Base-by-base conservation (phyloP, 2,329 filamentous ascomycete genomes). In the Epichloe aotearoae region DNA sequence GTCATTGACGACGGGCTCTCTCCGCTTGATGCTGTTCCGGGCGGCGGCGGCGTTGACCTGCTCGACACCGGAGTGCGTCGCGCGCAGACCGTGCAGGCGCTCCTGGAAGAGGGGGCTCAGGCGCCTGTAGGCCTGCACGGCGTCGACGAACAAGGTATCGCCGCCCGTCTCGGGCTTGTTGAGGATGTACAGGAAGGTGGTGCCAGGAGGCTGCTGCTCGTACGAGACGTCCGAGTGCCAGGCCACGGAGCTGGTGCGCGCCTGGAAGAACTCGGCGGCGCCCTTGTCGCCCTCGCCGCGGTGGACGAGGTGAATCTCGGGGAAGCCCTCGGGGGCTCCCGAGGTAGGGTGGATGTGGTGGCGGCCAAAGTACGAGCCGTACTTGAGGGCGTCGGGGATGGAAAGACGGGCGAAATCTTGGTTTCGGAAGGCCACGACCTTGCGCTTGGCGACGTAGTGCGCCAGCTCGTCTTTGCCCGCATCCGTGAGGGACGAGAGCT, bases 221-320 rank as follows among this genome's bases (percentile, higher is more conserved):
- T 94, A 95, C 0, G 85, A 86, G 1, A 95, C 83, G 58, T 95
- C 89, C 0, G 83, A 86, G 69, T 95, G 89, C 88, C 88, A 95
- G 7, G 87, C 87, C 1, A 94, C 82, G 1, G 83, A 86, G 67
- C 83, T 91, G 3, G 86, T 90, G 20, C 85, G 77, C 45, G 79
- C 78, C 52, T 64, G 59, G 57, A 88, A 82, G 66, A 84, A 86
- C 46, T 77, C 72, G 19, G 76, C 69, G 19, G 53, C 79, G 70
- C 46, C 79, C 30, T 56, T 60, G 54, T 72, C 69, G 26, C 65
- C 64, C 17, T 67, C 83, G 19, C 80, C 80, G 39, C 86, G 79
- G 66, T 91, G 86, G 1, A 91, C 86, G 2, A 93, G 77, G 61
- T 91, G 86, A 15, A 93, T 68, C 64, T 89, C 81, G 0, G 86